Conservation (phyloP, 2,329 filamentous ascomycete species). For the Aspergillus quadrilineatus region DNA sequence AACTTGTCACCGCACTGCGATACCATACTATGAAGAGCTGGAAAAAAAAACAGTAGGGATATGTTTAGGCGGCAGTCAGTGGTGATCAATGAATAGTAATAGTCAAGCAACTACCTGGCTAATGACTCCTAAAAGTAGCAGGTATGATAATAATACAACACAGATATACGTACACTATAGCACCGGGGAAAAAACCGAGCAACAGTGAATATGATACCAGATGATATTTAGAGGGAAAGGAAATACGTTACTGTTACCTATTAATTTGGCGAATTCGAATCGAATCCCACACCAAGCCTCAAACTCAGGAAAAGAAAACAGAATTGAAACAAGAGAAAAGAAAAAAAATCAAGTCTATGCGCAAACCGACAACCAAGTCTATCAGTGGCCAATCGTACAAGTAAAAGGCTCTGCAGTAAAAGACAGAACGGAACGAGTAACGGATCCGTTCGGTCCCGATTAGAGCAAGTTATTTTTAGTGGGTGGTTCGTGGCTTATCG, state of each 20-base stretch:
- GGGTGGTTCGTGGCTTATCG: neutral
- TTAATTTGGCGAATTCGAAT: neutral
- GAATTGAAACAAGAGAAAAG: constrained; percentile 3
- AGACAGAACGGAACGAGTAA: constrained; percentile 4
- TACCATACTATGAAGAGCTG: neutral
- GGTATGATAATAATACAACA: neutral
- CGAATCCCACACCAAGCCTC: neutral
- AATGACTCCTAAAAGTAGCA: neutral
- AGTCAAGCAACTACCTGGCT: too few relatives aligned
- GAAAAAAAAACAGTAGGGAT: neutral
- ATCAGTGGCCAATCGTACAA: constrained; percentile 27
- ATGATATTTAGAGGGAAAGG: constrained; percentile 9
- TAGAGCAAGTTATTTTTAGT: neutral
- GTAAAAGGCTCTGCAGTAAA: constrained; percentile 17
- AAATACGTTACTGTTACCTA: constrained; percentile 6
- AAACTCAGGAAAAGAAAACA: neutral
- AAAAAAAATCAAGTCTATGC: constrained; percentile 19
- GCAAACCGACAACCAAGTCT: constrained; percentile 25
- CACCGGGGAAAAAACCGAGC: neutral
- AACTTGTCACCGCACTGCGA: too few relatives aligned
- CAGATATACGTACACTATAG: neutral
- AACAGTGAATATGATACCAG: neutral
- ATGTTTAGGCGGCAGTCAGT: too few relatives aligned
- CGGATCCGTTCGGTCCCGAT: neutral
- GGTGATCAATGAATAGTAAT: too few relatives aligned